phyloP scores from a whole-genome alignment of 352 stramenopile genomes.

The Globisporangium okanoganense region DNA sequence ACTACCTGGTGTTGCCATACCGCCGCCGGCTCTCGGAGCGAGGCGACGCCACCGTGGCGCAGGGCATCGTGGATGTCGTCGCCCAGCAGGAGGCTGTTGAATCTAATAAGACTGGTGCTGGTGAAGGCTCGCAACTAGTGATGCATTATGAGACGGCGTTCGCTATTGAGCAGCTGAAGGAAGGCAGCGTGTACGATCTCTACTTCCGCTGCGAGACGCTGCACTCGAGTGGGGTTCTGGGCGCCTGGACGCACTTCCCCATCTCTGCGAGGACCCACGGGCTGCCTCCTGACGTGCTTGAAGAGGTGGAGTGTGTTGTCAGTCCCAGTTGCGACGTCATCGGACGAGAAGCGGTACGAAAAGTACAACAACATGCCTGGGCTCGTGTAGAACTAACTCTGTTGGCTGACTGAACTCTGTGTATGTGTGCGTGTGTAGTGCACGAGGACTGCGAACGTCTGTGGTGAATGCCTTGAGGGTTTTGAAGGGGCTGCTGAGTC shows the following conservation, averaged over 20 bases:
- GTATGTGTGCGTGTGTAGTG: constrained; percentile 33
- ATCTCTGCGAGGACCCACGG: constrained; percentile 56
- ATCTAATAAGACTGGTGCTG: no score
- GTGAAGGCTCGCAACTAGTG: no score
- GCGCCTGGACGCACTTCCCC: constrained; percentile 44
- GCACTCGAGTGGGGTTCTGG: constrained; percentile 63
- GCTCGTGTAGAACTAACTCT: background rate
- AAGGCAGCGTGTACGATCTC: constrained; percentile 63
- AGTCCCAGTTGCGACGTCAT: constrained; percentile 39
- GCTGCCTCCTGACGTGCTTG: constrained; percentile 58
- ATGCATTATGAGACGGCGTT: constrained; percentile 21
- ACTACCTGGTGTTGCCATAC: constrained; percentile 56
- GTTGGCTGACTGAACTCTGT: background rate
- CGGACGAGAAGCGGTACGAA: constrained; percentile 42
- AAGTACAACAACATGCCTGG: background rate
- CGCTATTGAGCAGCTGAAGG: constrained; percentile 40
- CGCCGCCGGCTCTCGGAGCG: constrained; percentile 21
- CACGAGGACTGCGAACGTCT: constrained; percentile 44
- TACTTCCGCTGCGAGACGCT: constrained; percentile 76
- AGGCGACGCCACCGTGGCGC: constrained; percentile 11
- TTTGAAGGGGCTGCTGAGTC: constrained; percentile 29
- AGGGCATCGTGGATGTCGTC: constrained; percentile 14
- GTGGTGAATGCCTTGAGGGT: constrained; percentile 65
- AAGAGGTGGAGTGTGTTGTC: constrained; percentile 51
- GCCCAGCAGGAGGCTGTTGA: no score